Percentiles rank a stretch among this genome's conserved stretches.
These are phyloP conservation scores for Aspergillus sp. DNA, from an alignment of 2,329 filamentous ascomycete genomes.

Conservation along the genomic window DNA sequence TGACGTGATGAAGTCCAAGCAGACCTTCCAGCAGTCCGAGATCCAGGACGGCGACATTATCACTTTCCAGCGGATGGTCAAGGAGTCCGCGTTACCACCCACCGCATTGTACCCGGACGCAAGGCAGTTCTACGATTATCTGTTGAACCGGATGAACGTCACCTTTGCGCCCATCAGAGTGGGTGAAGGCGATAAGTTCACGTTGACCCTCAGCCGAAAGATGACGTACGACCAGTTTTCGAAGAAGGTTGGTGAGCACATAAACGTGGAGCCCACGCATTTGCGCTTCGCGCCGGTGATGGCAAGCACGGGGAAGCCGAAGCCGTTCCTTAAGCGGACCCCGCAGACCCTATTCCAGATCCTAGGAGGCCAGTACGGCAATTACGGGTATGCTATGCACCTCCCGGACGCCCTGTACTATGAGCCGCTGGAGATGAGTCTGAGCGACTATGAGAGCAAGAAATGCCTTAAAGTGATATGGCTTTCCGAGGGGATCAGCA, in stretches of 20 bases:
- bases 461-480: conserved; percentile 75
- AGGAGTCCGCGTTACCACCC: conserved; percentile 30
- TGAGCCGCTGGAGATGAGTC: conserved; percentile 86
- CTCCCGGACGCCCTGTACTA: conserved; percentile 75
- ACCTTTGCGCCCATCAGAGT: conserved; percentile 60
- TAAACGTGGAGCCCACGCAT: conserved; percentile 73
- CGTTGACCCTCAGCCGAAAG: conserved; percentile 72
- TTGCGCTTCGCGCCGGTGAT: conserved; percentile 87
- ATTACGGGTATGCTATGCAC: conserved; percentile 59
- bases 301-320: conserved; percentile 64
- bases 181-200: conserved; percentile 56
- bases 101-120: conserved; percentile 55
- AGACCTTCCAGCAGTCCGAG: conserved; percentile 80
- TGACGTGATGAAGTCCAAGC: conserved; percentile 83
- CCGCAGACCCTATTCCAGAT: conserved; percentile 67
- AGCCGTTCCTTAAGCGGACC: conserved; percentile 65
- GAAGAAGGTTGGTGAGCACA: conserved; percentile 67
- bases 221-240: conserved; percentile 82
- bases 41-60: conserved; percentile 96
- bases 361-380: conserved; percentile 63
- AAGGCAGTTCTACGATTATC: conserved; percentile 83
- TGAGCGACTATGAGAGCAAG: conserved; percentile 88
- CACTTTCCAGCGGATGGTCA: conserved; percentile 68
- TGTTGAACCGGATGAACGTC: conserved; percentile 72
- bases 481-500: conserved; percentile 81